These are phyloP conservation scores for Vigna reflexopilosa DNA, from an alignment of 306 rosid genomes.

Conservation along the genomic window DNA sequence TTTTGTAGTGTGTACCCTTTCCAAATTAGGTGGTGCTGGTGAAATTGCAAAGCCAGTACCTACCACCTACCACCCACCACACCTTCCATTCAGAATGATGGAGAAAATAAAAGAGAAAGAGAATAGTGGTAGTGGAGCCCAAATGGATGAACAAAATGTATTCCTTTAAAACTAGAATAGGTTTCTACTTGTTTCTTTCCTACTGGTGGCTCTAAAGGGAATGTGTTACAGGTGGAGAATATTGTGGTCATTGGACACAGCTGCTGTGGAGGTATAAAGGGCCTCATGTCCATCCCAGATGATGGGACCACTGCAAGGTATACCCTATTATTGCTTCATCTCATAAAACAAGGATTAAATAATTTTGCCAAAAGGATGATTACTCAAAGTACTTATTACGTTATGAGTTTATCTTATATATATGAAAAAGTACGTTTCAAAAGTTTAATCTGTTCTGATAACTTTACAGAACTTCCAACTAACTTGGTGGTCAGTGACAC, in stretches of 20 bases:
- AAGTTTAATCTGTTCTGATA: background rate
- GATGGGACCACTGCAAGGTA: conserved; percentile 76
- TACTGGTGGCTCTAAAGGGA: conserved; percentile 23
- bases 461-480: conserved; percentile 8
- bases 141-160: background rate
- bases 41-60: background rate
- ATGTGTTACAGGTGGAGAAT: conserved; percentile 71
- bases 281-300: conserved; percentile 85
- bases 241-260: conserved; percentile 88
- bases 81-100: conserved; percentile 37
- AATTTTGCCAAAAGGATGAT: conserved; percentile 7
- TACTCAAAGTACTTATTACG: conserved; percentile 6
- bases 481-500: conserved; percentile 11
- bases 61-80: conserved; percentile 38
- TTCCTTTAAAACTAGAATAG: conserved; percentile 28
- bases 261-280: conserved; percentile 90
- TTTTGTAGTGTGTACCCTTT: background rate
- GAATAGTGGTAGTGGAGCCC: conserved; percentile 22
- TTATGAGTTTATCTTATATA: no score
- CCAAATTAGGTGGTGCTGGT: conserved; percentile 3
- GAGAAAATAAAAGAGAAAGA: background rate
- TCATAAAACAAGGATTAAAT: background rate
- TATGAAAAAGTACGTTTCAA: background rate
- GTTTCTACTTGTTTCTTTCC: background rate
- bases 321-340: background rate